phyloP scores from a whole-genome alignment of 1,139 yeast genomes.

The Suhomyces terraborum region DNA sequence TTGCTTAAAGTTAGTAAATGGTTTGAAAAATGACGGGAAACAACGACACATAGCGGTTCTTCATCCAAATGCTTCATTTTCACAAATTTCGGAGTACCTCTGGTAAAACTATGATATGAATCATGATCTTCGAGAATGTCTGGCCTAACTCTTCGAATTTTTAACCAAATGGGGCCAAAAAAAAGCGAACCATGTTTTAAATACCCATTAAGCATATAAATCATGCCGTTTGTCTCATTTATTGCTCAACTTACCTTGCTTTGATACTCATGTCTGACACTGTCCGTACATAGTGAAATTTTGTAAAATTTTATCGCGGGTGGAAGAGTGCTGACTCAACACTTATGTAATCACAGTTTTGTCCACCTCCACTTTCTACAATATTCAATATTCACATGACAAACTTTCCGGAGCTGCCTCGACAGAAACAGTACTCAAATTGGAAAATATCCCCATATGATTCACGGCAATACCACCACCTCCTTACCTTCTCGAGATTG shows the following conservation, averaged over 20 bases:
- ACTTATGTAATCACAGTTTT: not conserved
- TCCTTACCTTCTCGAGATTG: too few relatives aligned
- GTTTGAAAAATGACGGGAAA: not conserved
- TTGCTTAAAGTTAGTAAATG: constrained; percentile 17
- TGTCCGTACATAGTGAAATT: constrained; percentile 6
- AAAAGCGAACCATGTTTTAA: not conserved
- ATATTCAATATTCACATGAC: too few relatives aligned
- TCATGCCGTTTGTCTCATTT: not conserved
- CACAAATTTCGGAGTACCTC: too few relatives aligned
- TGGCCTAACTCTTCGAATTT: too few relatives aligned
- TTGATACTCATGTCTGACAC: constrained; percentile 27
- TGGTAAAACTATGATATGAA: too few relatives aligned
- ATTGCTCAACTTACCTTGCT: constrained; percentile 23
- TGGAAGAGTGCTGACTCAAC: constrained; percentile 11
- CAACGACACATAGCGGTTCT: too few relatives aligned
- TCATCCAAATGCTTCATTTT: too few relatives aligned
- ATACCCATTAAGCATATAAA: not conserved
- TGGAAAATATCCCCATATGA: too few relatives aligned
- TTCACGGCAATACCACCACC: too few relatives aligned
- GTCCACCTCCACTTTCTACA: not conserved
- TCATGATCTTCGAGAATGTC: too few relatives aligned
- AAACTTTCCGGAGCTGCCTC: too few relatives aligned
- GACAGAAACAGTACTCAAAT: too few relatives aligned
- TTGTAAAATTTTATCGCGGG: constrained; percentile 13
- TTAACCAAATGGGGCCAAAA: not conserved